phyloP scores from a whole-genome alignment of 495 filamentous ascomycete species.

The Aspergillus hancockii region DNA sequence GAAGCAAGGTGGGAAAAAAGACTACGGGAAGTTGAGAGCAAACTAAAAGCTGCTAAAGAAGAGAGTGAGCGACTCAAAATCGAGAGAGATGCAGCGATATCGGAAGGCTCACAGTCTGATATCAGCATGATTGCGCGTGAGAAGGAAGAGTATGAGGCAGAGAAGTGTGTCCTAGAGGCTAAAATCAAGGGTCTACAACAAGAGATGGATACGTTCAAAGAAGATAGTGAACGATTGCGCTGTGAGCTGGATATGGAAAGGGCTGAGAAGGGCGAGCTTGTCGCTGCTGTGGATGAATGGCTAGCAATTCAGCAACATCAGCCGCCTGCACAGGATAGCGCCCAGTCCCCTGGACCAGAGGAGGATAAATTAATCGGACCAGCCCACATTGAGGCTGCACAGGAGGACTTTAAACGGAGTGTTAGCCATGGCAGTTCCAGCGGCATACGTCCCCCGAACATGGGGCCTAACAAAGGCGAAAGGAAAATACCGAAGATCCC shows the following conservation, averaged over 20 bases:
- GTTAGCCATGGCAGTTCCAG: conserved; percentile 31
- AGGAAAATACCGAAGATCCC: conserved; percentile 37
- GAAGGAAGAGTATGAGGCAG: conserved; percentile 54
- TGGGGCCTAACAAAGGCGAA: conserved; percentile 25
- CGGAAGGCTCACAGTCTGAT: conserved; percentile 53
- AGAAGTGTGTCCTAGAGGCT: conserved; percentile 54
- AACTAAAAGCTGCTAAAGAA: conserved; percentile 63
- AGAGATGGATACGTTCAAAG: conserved; percentile 64
- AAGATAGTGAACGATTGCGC: conserved; percentile 64
- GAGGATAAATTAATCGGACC: conserved; percentile 19
- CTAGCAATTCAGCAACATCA: conserved; percentile 53
- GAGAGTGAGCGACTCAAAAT: conserved; percentile 73
- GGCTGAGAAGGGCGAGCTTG: conserved; percentile 89
- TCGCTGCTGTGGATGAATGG: conserved; percentile 93
- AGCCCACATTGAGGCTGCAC: conserved; percentile 15
- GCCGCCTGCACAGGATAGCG: conserved; percentile 16
- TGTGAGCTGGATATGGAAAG: conserved; percentile 71
- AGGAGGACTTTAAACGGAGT: conserved; percentile 29
- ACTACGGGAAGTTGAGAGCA: conserved; percentile 68
- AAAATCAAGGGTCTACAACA: conserved; percentile 70
- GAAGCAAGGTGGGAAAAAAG: conserved; percentile 87
- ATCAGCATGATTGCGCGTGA: conserved; percentile 37
- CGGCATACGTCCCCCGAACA: conserved; percentile 37
- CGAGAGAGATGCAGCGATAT: conserved; percentile 65
- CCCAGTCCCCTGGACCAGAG: conserved; percentile 8